Evolutionary conservation across 2,329 filamentous ascomycete genomes (phyloP), one percentile per base, ranked within the genome.

Genomic region (Xylaria sp.): DNA sequence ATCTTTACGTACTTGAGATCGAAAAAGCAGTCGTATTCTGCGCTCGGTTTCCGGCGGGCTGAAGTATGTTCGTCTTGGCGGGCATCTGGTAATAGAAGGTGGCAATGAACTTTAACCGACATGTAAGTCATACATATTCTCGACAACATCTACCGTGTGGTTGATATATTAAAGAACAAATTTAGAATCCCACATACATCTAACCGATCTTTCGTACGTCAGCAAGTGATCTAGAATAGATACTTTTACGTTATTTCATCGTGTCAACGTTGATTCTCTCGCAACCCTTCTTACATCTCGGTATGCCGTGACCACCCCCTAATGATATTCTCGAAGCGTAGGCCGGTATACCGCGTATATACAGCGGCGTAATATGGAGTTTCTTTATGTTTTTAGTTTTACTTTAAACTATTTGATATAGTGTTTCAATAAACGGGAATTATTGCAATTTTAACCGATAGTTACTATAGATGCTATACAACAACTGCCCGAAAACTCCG

Each of bases 41-140:
- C 21, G 42, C 48, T 68, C 68, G 68, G 60, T 68, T 64, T 70
- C 68, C 65, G 61, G 42, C 1, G 34, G 66, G 61, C 58, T 64
- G 42, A 47, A 50, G 9, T 36, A n/a, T 51, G 30, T 61, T 65
- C 53, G 32, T 36, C 36, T 60, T 42, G 34, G 47, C 32, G 53
- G 30, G 9, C 30, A 59, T 54, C 65, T 65, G 32, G 65, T 47
- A 62, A 54, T 30, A 61, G 66, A 61, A 66, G 63, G 66, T 63
- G n/a, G 47, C 55, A 61, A 36, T 27, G 24, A 58, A 61, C 27
- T 57, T 21, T 65, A 70, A 70, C 59, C 68, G 68, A 70, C 54
- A 64, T 36, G 30, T 61, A 57, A 61, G 60, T 59, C 59, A 67
- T 53, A 47, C 27, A 30, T 53, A 42, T 64, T 17, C 19, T 47